phyloP scores from a whole-genome alignment of 192 early-diverging fungal genomes.

The Backusella psychrophila region DNA sequence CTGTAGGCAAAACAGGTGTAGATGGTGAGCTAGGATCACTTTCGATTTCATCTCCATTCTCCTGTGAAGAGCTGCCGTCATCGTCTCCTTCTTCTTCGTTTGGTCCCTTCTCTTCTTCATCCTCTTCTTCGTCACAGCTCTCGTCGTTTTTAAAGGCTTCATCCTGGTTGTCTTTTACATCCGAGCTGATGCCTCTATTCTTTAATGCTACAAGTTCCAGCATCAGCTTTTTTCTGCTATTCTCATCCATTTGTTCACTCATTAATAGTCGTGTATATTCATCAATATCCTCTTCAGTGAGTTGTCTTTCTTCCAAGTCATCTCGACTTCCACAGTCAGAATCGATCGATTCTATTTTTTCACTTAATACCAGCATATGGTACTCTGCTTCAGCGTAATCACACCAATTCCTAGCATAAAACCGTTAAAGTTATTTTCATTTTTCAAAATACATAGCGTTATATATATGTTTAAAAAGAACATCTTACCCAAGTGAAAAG shows the following conservation, averaged over 20 bases:
- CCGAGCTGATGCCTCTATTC: neutral
- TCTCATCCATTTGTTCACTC: neutral
- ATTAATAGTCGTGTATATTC: neutral
- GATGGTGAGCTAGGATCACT: slow-evolving; percentile 7
- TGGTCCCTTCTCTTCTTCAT: no score
- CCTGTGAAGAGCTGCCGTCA: neutral
- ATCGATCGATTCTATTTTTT: neutral
- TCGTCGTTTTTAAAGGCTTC: neutral
- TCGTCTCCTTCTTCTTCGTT: neutral
- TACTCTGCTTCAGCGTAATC: slow-evolving; percentile 10
- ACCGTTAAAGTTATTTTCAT: neutral
- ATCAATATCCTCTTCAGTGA: neutral
- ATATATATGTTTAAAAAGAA: neutral
- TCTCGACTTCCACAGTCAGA: neutral
- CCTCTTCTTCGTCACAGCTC: neutral
- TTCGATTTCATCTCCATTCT: neutral
- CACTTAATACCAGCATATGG: neutral
- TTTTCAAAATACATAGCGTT: neutral
- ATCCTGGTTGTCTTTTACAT: neutral
- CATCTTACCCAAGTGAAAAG: neutral
- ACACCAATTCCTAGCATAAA: neutral
- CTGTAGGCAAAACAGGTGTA: neutral
- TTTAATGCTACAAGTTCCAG: neutral
- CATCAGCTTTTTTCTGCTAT: neutral
- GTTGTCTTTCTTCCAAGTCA: neutral